Base-by-base conservation (phyloP, 2,329 filamentous ascomycete species). In the Coniosporium tulheliwenetii region DNA sequence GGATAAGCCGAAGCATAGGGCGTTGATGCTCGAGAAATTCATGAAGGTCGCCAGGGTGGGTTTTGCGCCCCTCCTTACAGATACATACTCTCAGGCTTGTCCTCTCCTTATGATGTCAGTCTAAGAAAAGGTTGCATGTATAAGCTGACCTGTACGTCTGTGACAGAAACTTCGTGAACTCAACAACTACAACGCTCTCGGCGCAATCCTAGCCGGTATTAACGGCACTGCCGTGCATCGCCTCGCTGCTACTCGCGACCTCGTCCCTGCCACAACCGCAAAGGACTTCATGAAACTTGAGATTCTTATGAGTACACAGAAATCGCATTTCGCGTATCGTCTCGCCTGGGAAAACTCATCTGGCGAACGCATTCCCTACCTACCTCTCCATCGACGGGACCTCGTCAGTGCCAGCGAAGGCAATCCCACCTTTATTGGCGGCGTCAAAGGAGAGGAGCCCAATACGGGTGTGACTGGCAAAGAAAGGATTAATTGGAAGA, bases 181-280 rank as follows among this genome's bases (percentile, higher is more conserved):
- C 45, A 95, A 96, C 66, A 96, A 98, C 60, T 98, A 96, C 67
- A 96, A 96, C 57, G 83, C 86, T 0, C 69, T 98, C 1, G 89
- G 87, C n/a, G 89, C 91, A 7, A 77, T 98, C 31, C 74, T 98
- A 43, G 89, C 91, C 5, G 91, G 89, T 8, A 81, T 98, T 53
- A 93, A 93, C 55, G 82, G 84, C 44, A 84, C 83, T 2, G 78
- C 86, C 0, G 80, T 98, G 26, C 81, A 91, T 54, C 81, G 91
- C 13, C 73, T 98, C 1, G 66, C 73, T 0, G 81, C 86, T 50
- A 96, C 91, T 0, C 72, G 81, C 44, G 76, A 81, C 10, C 63
- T 95, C 12, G 76, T 96, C 3, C 71, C 82, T 2, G 62, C 72
- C 5, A 72, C 79, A 1, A 72, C 79, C 0, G 79, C 82, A 50